Percentiles rank a stretch among this genome's conserved stretches.
These are phyloP conservation scores for Abelmoschus esculentus DNA, from an alignment of 345 rosid species.

Conservation along the genomic window DNA sequence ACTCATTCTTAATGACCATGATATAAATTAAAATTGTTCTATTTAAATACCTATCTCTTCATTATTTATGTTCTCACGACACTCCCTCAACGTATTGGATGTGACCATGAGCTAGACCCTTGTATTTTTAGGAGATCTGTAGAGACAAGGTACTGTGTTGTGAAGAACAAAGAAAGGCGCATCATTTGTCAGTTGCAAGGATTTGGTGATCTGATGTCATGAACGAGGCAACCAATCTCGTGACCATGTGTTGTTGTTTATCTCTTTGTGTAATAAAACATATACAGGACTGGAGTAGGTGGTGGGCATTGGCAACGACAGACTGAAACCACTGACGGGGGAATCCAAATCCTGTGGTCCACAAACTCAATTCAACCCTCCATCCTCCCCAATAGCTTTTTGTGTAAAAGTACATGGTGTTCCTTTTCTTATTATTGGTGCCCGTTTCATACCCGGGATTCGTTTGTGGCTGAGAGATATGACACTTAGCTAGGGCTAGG, in stretches of 20 bases:
- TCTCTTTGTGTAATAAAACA: constrained; percentile 21
- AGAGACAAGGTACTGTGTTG: too few relatives aligned
- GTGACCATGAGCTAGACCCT: too few relatives aligned
- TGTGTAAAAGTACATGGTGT: neutral
- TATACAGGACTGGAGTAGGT: constrained; percentile 8
- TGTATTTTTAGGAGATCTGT: too few relatives aligned
- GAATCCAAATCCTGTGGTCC: constrained; percentile 19
- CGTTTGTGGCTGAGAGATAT: constrained; percentile 18
- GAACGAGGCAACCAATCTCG: constrained; percentile 35
- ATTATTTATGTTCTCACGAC: too few relatives aligned
- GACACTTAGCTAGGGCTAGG: too few relatives aligned
- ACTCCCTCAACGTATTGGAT: too few relatives aligned
- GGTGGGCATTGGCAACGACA: constrained; percentile 24
- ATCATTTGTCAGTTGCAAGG: neutral
- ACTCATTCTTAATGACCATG: too few relatives aligned
- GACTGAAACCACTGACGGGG: constrained; percentile 45
- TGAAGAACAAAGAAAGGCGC: too few relatives aligned
- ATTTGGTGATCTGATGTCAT: neutral
- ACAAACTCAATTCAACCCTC: neutral
- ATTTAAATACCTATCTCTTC: too few relatives aligned
- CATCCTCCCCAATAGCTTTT: too few relatives aligned
- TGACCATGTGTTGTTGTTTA: constrained; percentile 66
- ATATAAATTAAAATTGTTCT: too few relatives aligned
- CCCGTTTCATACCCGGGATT: neutral
- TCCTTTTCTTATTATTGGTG: neutral